Base-by-base conservation (phyloP, 352 stramenopile genomes). In the Blastocystis sp. region DNA sequence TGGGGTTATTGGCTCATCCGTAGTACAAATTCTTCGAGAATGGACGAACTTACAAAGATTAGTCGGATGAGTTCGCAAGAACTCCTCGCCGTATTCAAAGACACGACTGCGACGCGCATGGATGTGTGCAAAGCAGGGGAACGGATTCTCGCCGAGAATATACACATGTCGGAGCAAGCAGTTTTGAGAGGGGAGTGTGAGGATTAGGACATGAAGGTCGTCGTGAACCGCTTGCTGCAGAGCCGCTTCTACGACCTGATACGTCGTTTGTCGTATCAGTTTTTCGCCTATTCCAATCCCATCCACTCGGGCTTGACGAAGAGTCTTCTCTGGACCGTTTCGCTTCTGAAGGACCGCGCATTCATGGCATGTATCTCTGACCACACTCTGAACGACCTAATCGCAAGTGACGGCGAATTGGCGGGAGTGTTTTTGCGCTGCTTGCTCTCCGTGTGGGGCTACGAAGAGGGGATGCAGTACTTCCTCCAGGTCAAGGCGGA, bases 391-490 rank as follows among this genome's bases (percentile, higher is more conserved):
- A 52, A 52, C 1, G n/a, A 38, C n/a, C 28, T 70, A 19, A 19
- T 84, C n/a, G 38, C 3, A 59, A 28, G 34, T 3, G 57, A 63
- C 24, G 57, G 74, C 34, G 74, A 84, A n/a, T 48, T 84, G 21
- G 65, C 74, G 4, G 74, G 74, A 9, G 38, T 64, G 24, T 68
- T 54, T 21, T 11, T 68, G 43, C 74, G 61, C 54, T 57, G 52
- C 7, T 57, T 84, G 6, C 10, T 84, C 1, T 45, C 14, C 3
- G 7, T 84, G 14, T 63, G 42, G 28, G 74, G 74, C 54, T 64
- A 84, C 42, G 74, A 84, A 28, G 61, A 84, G 61, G 74, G 74
- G 9, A 84, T 84, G 74, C 45, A 68, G 42, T 84, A 84, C 52
- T 84, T 84, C 28, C 34, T 84, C n/a, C 34, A 34, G 9, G 68